Evolutionary conservation across 805 yeast genomes (phyloP).

Genomic region (Zygosaccharomyces lentus): DNA sequence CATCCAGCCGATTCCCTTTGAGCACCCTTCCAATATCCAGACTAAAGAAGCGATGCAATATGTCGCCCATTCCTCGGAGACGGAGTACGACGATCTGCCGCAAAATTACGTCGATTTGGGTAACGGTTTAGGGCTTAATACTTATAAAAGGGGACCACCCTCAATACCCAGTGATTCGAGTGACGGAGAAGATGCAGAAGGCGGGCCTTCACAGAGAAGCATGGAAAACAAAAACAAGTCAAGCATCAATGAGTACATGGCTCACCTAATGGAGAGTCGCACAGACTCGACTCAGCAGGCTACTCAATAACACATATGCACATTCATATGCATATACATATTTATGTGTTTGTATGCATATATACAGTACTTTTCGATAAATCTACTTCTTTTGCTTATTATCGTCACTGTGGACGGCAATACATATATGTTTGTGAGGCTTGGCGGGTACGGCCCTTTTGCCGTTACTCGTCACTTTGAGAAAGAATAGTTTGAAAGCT

Average conservation of each 20-base stretch:
- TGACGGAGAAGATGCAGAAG: slow-evolving; percentile 24
- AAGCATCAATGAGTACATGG: slow-evolving; percentile 25
- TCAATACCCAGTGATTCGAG: slow-evolving; percentile 36
- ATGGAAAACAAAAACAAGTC: slow-evolving; percentile 15
- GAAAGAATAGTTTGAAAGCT: not conserved
- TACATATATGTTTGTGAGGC: not conserved
- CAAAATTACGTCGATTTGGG: slow-evolving; percentile 32
- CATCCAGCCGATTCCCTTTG: not conserved
- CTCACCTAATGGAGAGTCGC: slow-evolving; percentile 23
- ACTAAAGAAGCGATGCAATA: not conserved
- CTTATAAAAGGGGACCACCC: slow-evolving; percentile 38
- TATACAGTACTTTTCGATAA: not conserved
- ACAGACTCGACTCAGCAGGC: slow-evolving; percentile 15
- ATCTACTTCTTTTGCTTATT: not conserved
- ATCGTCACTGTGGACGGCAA: not conserved
- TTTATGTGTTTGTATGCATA: not conserved
- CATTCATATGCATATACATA: not conserved
- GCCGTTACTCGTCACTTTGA: not conserved
- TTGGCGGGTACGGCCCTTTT: slow-evolving; percentile 5
- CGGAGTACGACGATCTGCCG: slow-evolving; percentile 10
- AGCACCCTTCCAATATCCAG: not conserved
- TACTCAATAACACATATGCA: not conserved
- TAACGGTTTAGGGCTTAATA: slow-evolving; percentile 35
- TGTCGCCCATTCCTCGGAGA: slow-evolving; percentile 8
- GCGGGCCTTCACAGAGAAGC: slow-evolving; percentile 18